Conservation (phyloP, 2,329 filamentous ascomycete genomes). For the Trichoderma afroharzianum region DNA sequence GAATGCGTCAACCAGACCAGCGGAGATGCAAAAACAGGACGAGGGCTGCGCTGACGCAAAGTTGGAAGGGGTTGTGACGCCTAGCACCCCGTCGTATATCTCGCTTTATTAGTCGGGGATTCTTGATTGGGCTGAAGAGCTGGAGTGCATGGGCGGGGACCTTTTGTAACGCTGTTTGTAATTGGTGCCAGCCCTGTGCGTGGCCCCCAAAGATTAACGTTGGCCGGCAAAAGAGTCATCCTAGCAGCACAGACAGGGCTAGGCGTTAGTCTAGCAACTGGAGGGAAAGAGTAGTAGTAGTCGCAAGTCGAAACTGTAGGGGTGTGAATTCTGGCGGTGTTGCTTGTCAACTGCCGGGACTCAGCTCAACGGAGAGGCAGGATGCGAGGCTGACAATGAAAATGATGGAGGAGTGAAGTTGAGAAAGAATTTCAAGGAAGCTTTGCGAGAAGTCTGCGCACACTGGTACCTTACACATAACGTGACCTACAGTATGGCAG, state of each 20-base stretch:
- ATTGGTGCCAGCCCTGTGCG: background rate
- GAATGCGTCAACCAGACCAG: background rate
- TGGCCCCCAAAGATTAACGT: constrained; percentile 5
- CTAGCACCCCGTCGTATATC: constrained; percentile 8
- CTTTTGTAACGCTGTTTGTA: constrained; percentile 4
- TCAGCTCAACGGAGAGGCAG: background rate
- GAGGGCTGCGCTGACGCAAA: background rate
- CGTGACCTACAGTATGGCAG: background rate
- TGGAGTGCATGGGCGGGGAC: background rate
- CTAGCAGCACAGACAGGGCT: background rate
- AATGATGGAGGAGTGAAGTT: background rate
- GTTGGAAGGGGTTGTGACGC: background rate
- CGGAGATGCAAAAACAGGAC: background rate
- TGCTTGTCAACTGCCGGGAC: background rate
- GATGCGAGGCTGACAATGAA: background rate
- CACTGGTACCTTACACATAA: background rate
- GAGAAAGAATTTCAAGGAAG: background rate
- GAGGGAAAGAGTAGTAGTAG: background rate
- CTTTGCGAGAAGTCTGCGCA: background rate
- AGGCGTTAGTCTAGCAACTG: background rate
- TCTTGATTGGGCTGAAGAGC: background rate
- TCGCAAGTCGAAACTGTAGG: background rate
- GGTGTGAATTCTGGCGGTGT: background rate
- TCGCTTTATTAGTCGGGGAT: background rate
- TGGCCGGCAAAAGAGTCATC: constrained; percentile 6